Percentiles rank a stretch among this genome's conserved stretches.
These are phyloP conservation scores for Cryphonectria radicalis DNA, from an alignment of 2,329 filamentous ascomycete genomes.

Conservation along the genomic window DNA sequence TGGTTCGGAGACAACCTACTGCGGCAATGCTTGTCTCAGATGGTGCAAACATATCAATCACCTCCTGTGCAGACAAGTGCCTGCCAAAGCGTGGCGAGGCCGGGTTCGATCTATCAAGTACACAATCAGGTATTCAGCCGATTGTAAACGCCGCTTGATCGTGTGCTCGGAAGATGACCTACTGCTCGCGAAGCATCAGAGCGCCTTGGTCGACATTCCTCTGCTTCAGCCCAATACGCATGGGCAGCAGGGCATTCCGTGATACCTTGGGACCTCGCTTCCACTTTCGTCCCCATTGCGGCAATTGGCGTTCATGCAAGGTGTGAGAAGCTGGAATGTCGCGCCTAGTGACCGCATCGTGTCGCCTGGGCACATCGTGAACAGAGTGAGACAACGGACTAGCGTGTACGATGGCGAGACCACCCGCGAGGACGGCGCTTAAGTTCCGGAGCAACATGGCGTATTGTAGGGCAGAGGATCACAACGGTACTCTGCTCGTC, in stretches of 20 bases:
- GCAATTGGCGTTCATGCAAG: conserved; percentile 37
- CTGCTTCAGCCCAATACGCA: conserved; percentile 42
- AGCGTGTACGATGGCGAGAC: conserved; percentile 12
- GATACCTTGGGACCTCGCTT: conserved; percentile 35
- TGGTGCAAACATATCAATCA: conserved; percentile 46
- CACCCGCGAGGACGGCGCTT: conserved; percentile 18
- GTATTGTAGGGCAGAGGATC: background rate
- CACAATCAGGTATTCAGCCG: background rate
- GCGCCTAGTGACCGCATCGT: conserved; percentile 20
- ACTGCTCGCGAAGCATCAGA: conserved; percentile 40
- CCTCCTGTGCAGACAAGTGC: conserved; percentile 43
- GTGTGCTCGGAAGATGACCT: conserved; percentile 11
- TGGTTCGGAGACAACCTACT: conserved; percentile 42
- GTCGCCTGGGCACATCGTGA: conserved; percentile 15
- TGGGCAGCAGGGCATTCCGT: conserved; percentile 35
- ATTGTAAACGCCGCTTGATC: background rate
- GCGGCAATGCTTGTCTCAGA: conserved; percentile 38
- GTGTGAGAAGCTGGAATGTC: conserved; percentile 32
- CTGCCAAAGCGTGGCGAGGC: conserved; percentile 45
- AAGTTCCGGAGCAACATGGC: conserved; percentile 17
- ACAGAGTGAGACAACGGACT: conserved; percentile 16
- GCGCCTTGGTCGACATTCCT: conserved; percentile 39
- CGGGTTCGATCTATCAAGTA: conserved; percentile 39
- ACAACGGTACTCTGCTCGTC: background rate
- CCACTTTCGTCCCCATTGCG: conserved; percentile 36